A percentile compares a stretch with the other conserved stretches of the same genome.
Conservation (phyloP, 352 stramenopile species). For the Peronospora belbahrii region DNA sequence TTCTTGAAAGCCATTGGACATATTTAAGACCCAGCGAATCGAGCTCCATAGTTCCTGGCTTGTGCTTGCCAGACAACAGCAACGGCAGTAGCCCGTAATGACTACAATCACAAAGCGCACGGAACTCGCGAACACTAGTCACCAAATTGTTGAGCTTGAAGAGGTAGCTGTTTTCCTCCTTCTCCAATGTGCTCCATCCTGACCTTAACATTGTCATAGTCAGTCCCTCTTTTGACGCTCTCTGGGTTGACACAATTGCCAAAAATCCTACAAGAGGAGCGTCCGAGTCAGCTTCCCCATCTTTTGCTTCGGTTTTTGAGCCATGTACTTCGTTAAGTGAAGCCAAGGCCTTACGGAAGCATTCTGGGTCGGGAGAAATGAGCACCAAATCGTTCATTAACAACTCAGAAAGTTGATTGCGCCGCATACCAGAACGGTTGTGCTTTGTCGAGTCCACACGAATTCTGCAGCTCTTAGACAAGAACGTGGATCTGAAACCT, state of each 20-base stretch:
- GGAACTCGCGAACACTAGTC: slow-evolving; percentile 84
- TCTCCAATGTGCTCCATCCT: slow-evolving; percentile 43
- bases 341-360: slow-evolving; percentile 36
- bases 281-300: slow-evolving; percentile 1
- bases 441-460: slow-evolving; percentile 55
- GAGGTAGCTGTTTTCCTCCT: slow-evolving; percentile 45
- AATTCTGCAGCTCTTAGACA: slow-evolving; percentile 62
- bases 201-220: slow-evolving; percentile 54
- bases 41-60: slow-evolving; percentile 64
- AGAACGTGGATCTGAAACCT: slow-evolving; percentile 43
- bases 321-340: slow-evolving; percentile 11
- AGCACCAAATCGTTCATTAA: slow-evolving; percentile 79
- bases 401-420: slow-evolving; percentile 37
- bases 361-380: slow-evolving; percentile 44
- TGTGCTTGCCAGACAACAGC: slow-evolving; percentile 65
- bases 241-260: slow-evolving; percentile 66
- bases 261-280: slow-evolving; percentile 41
- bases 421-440: slow-evolving; percentile 14
- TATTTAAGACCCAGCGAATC: slow-evolving; percentile 77
- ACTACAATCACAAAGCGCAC: slow-evolving; percentile 76
- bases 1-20: slow-evolving; percentile 64
- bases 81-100: slow-evolving; percentile 68
- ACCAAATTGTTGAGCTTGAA: slow-evolving; percentile 87
- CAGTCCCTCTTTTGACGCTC: slow-evolving; percentile 62
- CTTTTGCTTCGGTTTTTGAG: slow-evolving; percentile 12